A percentile compares a stretch with the other conserved stretches of the same genome.
These are phyloP conservation scores for Salix arbutifolia DNA, from an alignment of 345 rosid species.

Conservation along the genomic window DNA sequence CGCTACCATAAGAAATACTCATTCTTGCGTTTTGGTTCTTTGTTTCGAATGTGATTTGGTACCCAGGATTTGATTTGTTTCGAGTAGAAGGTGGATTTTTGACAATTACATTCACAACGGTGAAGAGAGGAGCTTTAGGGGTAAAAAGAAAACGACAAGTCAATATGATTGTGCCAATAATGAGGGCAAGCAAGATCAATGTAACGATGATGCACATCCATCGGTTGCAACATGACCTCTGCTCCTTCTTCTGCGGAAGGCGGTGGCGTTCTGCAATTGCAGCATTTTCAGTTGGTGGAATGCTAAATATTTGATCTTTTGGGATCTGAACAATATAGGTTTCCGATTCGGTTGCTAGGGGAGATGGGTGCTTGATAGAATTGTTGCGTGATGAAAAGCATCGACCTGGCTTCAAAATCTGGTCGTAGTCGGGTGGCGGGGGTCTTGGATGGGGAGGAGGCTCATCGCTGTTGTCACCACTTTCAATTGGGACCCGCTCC, in stretches of 20 bases:
- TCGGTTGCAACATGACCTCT: conserved; percentile 7
- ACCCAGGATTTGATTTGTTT: background rate
- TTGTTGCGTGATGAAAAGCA: background rate
- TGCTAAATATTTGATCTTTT: conserved; percentile 61
- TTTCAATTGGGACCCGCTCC: background rate
- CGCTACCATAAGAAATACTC: conserved; percentile 26
- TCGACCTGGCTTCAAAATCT: background rate
- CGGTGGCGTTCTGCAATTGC: conserved; percentile 34
- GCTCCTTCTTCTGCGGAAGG: conserved; percentile 18
- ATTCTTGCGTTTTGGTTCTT: conserved; percentile 37
- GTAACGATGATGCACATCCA: conserved; percentile 21
- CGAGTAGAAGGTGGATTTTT: conserved; percentile 9
- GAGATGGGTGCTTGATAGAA: background rate
- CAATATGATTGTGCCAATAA: conserved; percentile 15
- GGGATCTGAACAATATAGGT: conserved; percentile 58
- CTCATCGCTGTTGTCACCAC: background rate
- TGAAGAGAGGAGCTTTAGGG: conserved; percentile 24
- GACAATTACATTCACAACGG: conserved; percentile 9
- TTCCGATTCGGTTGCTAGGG: conserved; percentile 14
- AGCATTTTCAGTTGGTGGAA: conserved; percentile 59
- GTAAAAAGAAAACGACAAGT: conserved; percentile 6
- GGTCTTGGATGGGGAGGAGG: background rate
- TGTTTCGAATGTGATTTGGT: conserved; percentile 23
- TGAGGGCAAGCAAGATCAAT: conserved; percentile 17
- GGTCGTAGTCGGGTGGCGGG: background rate